Percentiles rank a stretch among this genome's conserved stretches.
phyloP scores from a whole-genome alignment of 2,329 filamentous ascomycete species.

The Aotearoamyces nothofagi region DNA sequence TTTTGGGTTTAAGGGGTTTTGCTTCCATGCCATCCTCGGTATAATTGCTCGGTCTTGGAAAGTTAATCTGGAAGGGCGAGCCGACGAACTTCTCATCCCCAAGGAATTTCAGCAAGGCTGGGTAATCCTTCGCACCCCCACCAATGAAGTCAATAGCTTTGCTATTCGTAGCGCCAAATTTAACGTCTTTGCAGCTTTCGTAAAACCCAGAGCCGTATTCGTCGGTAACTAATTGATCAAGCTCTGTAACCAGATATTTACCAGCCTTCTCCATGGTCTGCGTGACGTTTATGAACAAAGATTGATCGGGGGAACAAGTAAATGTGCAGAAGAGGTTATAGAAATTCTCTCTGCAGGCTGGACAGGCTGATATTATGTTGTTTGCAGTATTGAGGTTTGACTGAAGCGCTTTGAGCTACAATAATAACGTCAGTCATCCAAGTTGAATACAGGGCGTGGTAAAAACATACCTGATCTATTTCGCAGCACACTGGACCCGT shows the following conservation, averaged over 20 bases:
- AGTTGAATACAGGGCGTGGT: no score
- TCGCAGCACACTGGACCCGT: constrained; percentile 75
- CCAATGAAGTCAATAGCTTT: constrained; percentile 94
- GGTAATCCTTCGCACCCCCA: constrained; percentile 83
- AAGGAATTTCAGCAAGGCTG: constrained; percentile 75
- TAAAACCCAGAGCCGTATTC: constrained; percentile 81
- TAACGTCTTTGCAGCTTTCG: constrained; percentile 97
- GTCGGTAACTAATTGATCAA: constrained; percentile 78
- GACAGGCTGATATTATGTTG: constrained; percentile 81
- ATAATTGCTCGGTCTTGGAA: constrained; percentile 44
- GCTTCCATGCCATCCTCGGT: constrained; percentile 56
- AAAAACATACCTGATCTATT: constrained; percentile 49
- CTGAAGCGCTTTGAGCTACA: constrained; percentile 61
- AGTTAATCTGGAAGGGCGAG: constrained; percentile 98
- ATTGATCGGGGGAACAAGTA: constrained; percentile 94
- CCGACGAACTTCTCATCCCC: constrained; percentile 79
- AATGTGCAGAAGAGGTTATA: constrained; percentile 98
- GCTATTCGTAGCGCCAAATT: constrained; percentile 87
- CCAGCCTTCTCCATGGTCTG: constrained; percentile 44
- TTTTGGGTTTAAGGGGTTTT: constrained; percentile 57
- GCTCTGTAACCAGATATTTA: constrained; percentile 57
- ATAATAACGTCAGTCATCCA: neutral
- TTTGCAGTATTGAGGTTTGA: constrained; percentile 78
- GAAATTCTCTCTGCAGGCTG: constrained; percentile 96
- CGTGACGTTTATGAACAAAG: constrained; percentile 87